Base-by-base conservation (phyloP, 176 grass and related monocot genomes). In the Neostapfia colusana region DNA sequence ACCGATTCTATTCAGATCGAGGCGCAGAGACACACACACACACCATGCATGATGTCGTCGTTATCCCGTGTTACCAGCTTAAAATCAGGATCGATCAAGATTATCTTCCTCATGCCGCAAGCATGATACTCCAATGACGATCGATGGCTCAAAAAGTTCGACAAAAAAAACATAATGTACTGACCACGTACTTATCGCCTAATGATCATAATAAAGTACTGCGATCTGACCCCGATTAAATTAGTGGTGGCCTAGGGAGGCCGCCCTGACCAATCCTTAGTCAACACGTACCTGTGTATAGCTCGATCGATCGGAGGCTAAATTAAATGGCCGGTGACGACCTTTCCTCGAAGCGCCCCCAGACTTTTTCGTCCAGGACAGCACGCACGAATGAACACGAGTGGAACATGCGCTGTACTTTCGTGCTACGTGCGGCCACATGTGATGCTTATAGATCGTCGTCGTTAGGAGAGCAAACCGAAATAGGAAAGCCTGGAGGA, bases 401-500 rank as follows among this genome's bases (percentile, higher is more conserved):
- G 10, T 16, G 41, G 17, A 49, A 40, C 41, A 48, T 18, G 17
- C 35, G 27, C 31, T 63, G 62, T 57, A 26, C 28, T 57, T 40
- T 38, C 21, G 49, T 58, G 62, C 15, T 69, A 31, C 4, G 11
- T 34, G 59, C 59, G 37, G 42, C 27, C 3, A 31, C 61, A 88
- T 88, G 81, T 84, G 63, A 55, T 17, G 12, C 43, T 54, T 36
- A 21, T 24, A 57, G n/a, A n/a, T n/a, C n/a, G n/a, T 69, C 43
- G 77, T 35, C 43, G 63, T 69, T 37, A 61, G 74, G 31, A 31
- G 37, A 79, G 55, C 63, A 17, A 11, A 79, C 75, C 86, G 69
- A 84, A 84, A 75, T 3, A 75, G 81, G 81, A 88, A 88, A 88
- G 81, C 37, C 63, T 74, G 28, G 5, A 62, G 53, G 62, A 3